These are phyloP conservation scores for Amanita molliuscula DNA, from an alignment of 768 basidiomycete species.

Conservation along the genomic window DNA sequence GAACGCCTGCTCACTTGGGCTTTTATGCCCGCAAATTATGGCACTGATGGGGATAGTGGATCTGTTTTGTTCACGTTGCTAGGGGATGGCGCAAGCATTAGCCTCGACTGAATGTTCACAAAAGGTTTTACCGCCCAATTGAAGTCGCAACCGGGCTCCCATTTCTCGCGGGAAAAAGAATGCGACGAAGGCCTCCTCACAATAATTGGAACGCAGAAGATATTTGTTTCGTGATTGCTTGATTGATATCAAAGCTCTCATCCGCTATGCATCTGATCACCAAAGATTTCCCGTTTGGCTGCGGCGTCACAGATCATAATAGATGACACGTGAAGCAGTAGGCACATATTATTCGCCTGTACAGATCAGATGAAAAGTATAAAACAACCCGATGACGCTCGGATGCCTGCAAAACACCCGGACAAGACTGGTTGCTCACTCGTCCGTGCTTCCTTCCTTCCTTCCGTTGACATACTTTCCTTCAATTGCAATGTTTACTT, in stretches of 20 bases:
- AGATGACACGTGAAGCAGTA: not conserved
- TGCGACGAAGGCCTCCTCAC: no score
- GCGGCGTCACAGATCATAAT: not conserved
- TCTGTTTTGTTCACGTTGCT: not conserved
- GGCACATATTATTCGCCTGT: no score
- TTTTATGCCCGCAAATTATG: not conserved
- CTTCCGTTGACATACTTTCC: not conserved
- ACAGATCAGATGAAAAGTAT: not conserved
- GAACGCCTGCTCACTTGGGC: no score
- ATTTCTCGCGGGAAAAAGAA: no score
- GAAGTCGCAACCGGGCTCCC: no score
- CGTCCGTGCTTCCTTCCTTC: not conserved
- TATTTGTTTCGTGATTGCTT: not conserved
- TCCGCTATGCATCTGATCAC: not conserved
- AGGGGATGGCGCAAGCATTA: not conserved
- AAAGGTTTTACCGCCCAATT: no score
- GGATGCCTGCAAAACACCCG: not conserved
- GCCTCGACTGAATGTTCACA: no score
- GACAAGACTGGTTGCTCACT: not conserved
- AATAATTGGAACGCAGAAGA: not conserved
- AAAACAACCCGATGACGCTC: not conserved
- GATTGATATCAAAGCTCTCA: not conserved
- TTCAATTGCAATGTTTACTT: slow-evolving; percentile 4
- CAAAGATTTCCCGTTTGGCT: not conserved
- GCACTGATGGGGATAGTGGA: not conserved